Evolutionary conservation across 306 rosid genomes (phyloP).

Genomic region (Rubus idaeus): DNA sequence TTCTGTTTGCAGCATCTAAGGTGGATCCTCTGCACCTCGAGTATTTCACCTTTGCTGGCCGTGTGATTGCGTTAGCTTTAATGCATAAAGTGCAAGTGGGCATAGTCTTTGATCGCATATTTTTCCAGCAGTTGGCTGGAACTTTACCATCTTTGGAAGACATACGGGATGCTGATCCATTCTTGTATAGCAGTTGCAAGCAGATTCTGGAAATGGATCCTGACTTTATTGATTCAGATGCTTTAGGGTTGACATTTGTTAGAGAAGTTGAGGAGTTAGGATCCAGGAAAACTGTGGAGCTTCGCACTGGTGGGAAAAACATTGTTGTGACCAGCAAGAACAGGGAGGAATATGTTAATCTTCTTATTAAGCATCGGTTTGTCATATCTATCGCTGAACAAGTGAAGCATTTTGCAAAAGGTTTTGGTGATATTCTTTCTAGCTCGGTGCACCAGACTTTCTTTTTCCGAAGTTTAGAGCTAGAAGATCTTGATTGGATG

Average conservation of each 20-base stretch:
- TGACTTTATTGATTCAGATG: conserved; percentile 75
- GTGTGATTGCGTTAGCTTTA: conserved; percentile 86
- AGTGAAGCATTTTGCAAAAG: conserved; percentile 70
- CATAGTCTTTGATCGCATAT: conserved; percentile 77
- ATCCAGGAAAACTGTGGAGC: conserved; percentile 58
- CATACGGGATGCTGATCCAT: conserved; percentile 77
- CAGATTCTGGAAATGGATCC: conserved; percentile 84
- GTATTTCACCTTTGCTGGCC: conserved; percentile 81
- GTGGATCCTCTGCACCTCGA: conserved; percentile 86
- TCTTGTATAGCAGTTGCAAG: conserved; percentile 71
- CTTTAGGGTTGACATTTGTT: conserved; percentile 82
- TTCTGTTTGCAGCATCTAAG: conserved; percentile 71
- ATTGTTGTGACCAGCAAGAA: conserved; percentile 66
- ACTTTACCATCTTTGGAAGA: conserved; percentile 59
- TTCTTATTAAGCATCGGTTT: conserved; percentile 73
- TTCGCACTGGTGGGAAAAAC: conserved; percentile 67
- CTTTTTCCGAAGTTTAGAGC: conserved; percentile 73
- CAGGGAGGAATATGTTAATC: conserved; percentile 63
- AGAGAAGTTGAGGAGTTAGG: conserved; percentile 95
- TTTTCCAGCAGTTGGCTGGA: conserved; percentile 90
- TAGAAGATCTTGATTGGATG: conserved; percentile 94
- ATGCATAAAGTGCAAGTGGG: conserved; percentile 97
- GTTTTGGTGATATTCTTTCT: conserved; percentile 80
- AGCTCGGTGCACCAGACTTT: conserved; percentile 31
- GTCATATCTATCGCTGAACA: conserved; percentile 72